phyloP scores from a whole-genome alignment of 2,329 filamentous ascomycete species.

The Coniochaeta sp. region DNA sequence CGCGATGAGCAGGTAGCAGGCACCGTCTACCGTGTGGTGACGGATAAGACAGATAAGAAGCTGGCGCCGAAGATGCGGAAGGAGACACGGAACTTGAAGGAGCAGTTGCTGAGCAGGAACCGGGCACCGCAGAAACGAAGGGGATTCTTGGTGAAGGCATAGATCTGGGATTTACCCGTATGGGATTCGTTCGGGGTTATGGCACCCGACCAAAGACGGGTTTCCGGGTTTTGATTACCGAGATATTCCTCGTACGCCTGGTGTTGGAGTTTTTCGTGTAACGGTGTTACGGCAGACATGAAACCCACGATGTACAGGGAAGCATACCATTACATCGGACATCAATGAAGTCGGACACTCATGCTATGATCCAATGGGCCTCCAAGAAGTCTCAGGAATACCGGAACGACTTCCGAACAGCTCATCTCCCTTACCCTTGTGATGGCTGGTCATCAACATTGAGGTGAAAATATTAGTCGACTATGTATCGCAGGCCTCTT shows the following conservation, averaged over 20 bases:
- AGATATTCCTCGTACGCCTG: too few species aligned
- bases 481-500: too few species aligned
- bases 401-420: too few species aligned
- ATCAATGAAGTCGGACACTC: too few species aligned
- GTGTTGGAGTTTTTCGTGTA: neutral
- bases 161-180: neutral
- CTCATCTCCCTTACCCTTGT: too few species aligned
- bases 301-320: neutral
- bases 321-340: too few species aligned
- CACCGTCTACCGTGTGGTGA: conserved; percentile 45
- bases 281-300: neutral
- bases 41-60: conserved; percentile 32
- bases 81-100: conserved; percentile 32
- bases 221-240: neutral
- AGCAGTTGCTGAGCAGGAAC: conserved; percentile 36
- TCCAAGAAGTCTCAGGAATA: too few species aligned
- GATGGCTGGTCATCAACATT: too few species aligned
- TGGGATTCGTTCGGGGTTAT: neutral
- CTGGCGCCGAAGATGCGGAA: conserved; percentile 41
- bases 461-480: too few species aligned
- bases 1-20: conserved; percentile 42
- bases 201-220: neutral
- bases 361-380: too few species aligned
- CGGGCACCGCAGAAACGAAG: conserved; percentile 28
- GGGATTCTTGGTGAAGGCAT: conserved; percentile 36